Percentiles rank a stretch among this genome's conserved stretches.
Conservation (phyloP, 441 rosid species). For the Erysimum cheiri region DNA sequence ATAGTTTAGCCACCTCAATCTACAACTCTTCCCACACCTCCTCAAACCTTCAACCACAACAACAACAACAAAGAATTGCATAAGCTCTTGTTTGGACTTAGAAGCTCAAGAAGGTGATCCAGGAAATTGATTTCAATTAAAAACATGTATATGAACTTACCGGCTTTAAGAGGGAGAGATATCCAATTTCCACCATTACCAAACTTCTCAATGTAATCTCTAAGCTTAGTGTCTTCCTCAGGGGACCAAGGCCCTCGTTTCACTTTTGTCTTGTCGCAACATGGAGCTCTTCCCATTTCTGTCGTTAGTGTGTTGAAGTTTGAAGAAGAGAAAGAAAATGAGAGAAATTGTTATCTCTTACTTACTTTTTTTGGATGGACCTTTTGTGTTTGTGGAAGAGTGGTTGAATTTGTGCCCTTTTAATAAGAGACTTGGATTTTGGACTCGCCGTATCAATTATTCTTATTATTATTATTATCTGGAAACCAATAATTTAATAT, state of each 20-base stretch:
- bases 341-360: conserved; percentile 31
- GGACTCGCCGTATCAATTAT: conserved; percentile 39
- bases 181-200: conserved; percentile 76
- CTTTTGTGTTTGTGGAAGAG: conserved; percentile 41
- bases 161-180: conserved; percentile 73
- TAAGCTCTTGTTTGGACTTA: conserved; percentile 9
- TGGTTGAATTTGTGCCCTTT: conserved; percentile 45
- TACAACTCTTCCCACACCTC: conserved; percentile 84
- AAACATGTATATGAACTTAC: conserved; percentile 42
- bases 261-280: conserved; percentile 74
- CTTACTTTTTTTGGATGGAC: conserved; percentile 32
- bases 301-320: conserved; percentile 26
- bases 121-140: neutral
- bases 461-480: conserved; percentile 24
- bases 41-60: conserved; percentile 53
- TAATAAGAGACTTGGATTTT: conserved; percentile 42
- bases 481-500: conserved; percentile 22
- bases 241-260: conserved; percentile 81
- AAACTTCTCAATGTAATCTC: conserved; percentile 60
- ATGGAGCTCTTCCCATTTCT: conserved; percentile 75
- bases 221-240: conserved; percentile 71
- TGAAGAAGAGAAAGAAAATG: conserved; percentile 14
- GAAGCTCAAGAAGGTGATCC: conserved; percentile 3
- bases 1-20: conserved; percentile 80
- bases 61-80: conserved; percentile 16